These are phyloP conservation scores for Fermentozyma sake DNA, from an alignment of 1,139 yeast genomes.

Conservation along the genomic window DNA sequence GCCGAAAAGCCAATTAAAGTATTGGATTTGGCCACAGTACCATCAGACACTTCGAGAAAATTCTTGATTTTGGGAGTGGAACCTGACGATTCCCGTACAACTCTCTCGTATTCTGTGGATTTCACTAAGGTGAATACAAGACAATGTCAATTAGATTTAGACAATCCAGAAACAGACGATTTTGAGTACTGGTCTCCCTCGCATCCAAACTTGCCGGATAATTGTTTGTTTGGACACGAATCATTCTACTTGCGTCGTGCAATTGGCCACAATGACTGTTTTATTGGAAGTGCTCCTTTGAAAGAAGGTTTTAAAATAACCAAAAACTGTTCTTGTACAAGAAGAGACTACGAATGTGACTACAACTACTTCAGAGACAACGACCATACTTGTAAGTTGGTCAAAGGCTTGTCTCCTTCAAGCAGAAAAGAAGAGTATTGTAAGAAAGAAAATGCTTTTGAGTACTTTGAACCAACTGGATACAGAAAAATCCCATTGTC, in stretches of 20 bases:
- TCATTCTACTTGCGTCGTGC: conserved; percentile 72
- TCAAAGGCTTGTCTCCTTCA: conserved; percentile 63
- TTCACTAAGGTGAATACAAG: conserved; percentile 61
- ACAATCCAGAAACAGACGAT: conserved; percentile 59
- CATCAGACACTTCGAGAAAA: conserved; percentile 79
- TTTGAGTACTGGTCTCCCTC: conserved; percentile 80
- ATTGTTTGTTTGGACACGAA: conserved; percentile 89
- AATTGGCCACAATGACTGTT: conserved; percentile 60
- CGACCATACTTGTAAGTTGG: conserved; percentile 86
- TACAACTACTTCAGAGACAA: conserved; percentile 65
- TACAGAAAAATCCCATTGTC: conserved; percentile 71
- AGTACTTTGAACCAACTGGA: conserved; percentile 77
- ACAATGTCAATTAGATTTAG: conserved; percentile 67
- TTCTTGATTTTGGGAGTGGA: conserved; percentile 39
- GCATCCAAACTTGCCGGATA: conserved; percentile 56
- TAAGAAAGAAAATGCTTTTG: conserved; percentile 48
- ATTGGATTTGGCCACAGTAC: conserved; percentile 81
- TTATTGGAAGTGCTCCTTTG: conserved; percentile 73
- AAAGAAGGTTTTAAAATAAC: conserved; percentile 54
- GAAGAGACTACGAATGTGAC: conserved; percentile 93
- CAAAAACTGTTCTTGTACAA: conserved; percentile 76
- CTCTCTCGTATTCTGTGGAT: conserved; percentile 54
- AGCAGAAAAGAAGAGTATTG: conserved; percentile 64
- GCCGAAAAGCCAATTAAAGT: conserved; percentile 52
- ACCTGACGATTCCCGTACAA: conserved; percentile 11